Evolutionary conservation across 305 asterid species (phyloP), one percentile per base, ranked within the genome.

Genomic region (Solanum aculeatissimum): DNA sequence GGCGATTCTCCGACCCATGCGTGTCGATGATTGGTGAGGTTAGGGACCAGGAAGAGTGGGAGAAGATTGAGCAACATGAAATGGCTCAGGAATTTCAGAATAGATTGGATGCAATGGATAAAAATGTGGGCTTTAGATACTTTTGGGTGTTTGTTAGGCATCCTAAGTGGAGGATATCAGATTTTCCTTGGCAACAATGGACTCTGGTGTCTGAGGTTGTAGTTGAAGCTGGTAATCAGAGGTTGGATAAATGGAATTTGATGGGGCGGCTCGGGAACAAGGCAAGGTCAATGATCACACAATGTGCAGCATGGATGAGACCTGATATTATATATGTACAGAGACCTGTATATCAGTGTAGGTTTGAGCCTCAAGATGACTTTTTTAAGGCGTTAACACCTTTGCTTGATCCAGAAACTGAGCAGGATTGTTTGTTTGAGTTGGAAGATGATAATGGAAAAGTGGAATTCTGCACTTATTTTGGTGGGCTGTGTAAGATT

Each of bases 251-350:
- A 74, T 96, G 99, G 99, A 93, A 90, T 69, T 90, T 96, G 87
- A 96, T 95, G 99, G 98, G 99, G 9, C 87, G 97, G 94, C 90
- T 96, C 0, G 99, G 99, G 87, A 95, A 93, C 68, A 90, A 88
- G 27, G 83, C 98, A 0, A 90, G 99, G 75, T 54, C 95, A 2
- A 83, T 87, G 92, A 92, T 96, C 63, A 93, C 99, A 0, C 95
- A 93, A 51, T 96, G 99, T 80, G 99, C 99, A 0, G 96, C 99
- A n/a, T 96, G 98, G 99, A 92, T 93, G 97, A 96, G 98, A 89
- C 99, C 99, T 1, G 99, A 96, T 86, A 94, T 96, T 25, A 79
- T 95, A 43, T 96, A 95, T n/a, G 98, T 96, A 18, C 92, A 91
- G 81, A 93, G 97, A 72, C 99, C 99, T 1, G 98, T 96, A n/a